Evolutionary conservation across 106 monocot species (phyloP), one percentile per base, ranked within the genome.

Genomic region (Narthecium ossifragum): DNA sequence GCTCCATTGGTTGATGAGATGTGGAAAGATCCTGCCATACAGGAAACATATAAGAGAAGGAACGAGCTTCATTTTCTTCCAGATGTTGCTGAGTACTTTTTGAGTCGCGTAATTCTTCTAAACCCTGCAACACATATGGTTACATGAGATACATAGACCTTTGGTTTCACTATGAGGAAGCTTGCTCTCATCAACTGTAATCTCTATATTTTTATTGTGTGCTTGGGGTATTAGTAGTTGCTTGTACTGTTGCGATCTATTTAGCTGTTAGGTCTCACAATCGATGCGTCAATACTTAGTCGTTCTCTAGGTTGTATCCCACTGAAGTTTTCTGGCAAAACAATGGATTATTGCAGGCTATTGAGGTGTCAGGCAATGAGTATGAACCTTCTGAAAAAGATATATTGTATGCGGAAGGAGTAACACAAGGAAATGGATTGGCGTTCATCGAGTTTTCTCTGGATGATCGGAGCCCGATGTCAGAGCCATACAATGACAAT

Each of bases 1-100:
- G 93, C 89, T 63, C 89, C 89, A 33, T 70, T 83, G 54, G 89
- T 83, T 65, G 93, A 94, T 67, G 89, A 94, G 68, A 85, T 94
- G 71, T 94, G 93, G 93, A 85, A 64, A 60, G 85, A 89, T 73
- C 72, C 75, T 54, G 89, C 89, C 50, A 80, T 94, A 66, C 85
- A 90, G 46, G 93, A 85, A 62, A 89, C 93, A 43, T 94, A 78
- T 66, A 94, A 80, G 80, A 76, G 93, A 67, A 85, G 72, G 64
- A 77, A 77, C n/a, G 93, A 94, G 59, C 77, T 94, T 59, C 80
- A 79, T 80, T 94, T 85, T 64, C 85, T 90, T 18, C 93, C 93
- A 23, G 89, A 86, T 70, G 89, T 89, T 69, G 80, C 89, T 30
- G 89, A 85, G 40, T 90, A 94, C 65, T 94, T 94, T 60, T 53